Evolutionary conservation across 768 basidiomycete species (phyloP), one percentile per base, ranked within the genome.

Genomic region (Agaricus subrufescens): DNA sequence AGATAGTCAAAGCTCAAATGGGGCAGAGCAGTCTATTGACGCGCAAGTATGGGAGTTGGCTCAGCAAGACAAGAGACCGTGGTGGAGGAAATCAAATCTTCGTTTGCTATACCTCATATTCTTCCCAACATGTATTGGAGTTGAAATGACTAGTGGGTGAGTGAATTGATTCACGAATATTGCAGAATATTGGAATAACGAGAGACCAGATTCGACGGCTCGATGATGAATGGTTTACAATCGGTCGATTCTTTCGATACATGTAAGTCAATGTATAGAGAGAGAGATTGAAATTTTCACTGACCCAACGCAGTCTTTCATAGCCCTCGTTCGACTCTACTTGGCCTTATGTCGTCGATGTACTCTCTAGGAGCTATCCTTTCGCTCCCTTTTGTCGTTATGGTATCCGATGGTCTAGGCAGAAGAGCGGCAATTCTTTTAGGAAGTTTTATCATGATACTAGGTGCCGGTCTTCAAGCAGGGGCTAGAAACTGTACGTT

Each of bases 161-260:
- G 74, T 67, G 14, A 7, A 11, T 38, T 46, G 27, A 37, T 46
- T 19, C 8, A 45, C 46, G 25, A 53, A 50, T 26, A 39, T 15
- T 26, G 7, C 39, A 6, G n/a, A 26, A 8, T 23, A 11, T 34
- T 6, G 23, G 26, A 29, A 47, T 11, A 7, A 49, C 14, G n/a
- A 38, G 31, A 49, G 50, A 6, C 30, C 12, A 83, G 81, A 1
- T 84, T 80, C 60, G 81, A 84, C 54, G 77, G 81, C 0, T 81
- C 82, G 4, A 84, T 85, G 82, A 72, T 85, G 63, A 84, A 83
- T 61, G 83, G 82, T 38, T 62, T 85, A 42, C 84, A 85, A 65
- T 80, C 82, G 0, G 81, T 85, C 3, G 66, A 75, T 23, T 78
- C 81, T 0, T 85, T 82, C 81, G 72, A 79, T 59, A 68, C 67